Evolutionary conservation across 257 asterid genomes (phyloP).

Genomic region (Nicotiana noctiflora): DNA sequence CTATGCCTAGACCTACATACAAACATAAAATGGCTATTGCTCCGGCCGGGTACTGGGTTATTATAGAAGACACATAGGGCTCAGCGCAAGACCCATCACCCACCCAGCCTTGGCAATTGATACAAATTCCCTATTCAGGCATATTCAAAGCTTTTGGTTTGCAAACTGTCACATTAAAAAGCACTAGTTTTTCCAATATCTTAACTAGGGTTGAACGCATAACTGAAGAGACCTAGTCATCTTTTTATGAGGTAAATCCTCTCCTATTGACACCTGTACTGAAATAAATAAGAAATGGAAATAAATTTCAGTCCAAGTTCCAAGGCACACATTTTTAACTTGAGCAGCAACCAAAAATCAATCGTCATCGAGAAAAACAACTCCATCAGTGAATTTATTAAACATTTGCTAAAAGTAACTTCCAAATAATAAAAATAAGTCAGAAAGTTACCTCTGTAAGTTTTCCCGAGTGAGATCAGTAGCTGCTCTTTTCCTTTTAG

Average conservation of each 20-base stretch:
- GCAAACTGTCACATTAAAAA: not conserved
- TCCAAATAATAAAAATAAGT: not conserved
- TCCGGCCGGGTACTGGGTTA: not conserved
- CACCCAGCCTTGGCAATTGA: not conserved
- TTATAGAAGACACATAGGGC: not conserved
- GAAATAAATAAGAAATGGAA: not conserved
- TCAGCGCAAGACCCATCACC: not conserved
- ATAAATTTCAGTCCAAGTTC: not conserved
- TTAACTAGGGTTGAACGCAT: not conserved
- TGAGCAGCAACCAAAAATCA: not conserved
- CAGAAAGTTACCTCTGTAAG: slow-evolving; percentile 54
- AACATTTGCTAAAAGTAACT: not conserved
- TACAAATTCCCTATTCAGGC: not conserved
- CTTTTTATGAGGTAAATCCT: not conserved
- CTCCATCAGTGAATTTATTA: not conserved
- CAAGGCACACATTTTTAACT: not conserved
- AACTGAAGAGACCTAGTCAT: not conserved
- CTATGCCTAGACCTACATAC: not conserved
- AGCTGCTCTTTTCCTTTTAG: slow-evolving; percentile 82
- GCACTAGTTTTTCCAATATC: not conserved
- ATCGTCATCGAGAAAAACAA: not conserved
- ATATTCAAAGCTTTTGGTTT: not conserved
- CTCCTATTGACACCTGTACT: not conserved
- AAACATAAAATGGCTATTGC: not conserved
- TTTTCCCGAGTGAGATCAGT: slow-evolving; percentile 92